These are phyloP conservation scores for Xylaria digitata DNA, from an alignment of 2,329 filamentous ascomycete genomes.

Conservation along the genomic window DNA sequence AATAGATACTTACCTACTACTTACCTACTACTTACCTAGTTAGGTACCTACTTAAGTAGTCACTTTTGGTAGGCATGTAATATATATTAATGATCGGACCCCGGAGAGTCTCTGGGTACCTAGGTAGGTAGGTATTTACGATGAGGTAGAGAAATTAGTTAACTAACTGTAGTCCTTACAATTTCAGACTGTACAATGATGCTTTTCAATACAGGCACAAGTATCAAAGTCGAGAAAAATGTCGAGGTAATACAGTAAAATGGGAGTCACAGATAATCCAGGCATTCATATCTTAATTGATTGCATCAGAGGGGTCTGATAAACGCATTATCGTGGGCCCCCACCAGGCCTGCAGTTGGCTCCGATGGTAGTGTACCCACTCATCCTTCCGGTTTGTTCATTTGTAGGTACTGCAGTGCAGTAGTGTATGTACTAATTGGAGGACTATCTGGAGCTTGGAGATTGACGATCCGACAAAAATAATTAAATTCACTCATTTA, in stretches of 20 bases:
- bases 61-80: too few species aligned
- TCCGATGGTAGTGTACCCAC: neutral
- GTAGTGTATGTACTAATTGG: too few species aligned
- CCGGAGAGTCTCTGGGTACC: neutral
- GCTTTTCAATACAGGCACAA: neutral
- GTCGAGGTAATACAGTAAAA: neutral
- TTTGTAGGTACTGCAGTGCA: too few species aligned
- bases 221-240: neutral
- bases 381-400: neutral
- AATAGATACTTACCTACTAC: neutral
- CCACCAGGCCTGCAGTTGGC: neutral
- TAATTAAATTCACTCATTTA: neutral
- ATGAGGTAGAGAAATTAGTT: neutral
- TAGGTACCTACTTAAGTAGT: too few species aligned
- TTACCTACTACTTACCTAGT: too few species aligned
- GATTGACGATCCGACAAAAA: too few species aligned
- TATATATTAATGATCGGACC: too few species aligned
- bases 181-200: too few species aligned
- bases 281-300: slow-evolving; percentile 19
- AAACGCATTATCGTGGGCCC: slow-evolving; percentile 27
- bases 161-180: too few species aligned
- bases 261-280: neutral
- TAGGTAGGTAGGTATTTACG: neutral
- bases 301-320: slow-evolving; percentile 26
- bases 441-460: too few species aligned